Percentiles rank a stretch among this genome's conserved stretches.
Evolutionary conservation across 2,329 filamentous ascomycete genomes (phyloP).

Genomic region (Chrysoporthe austroafricana): DNA sequence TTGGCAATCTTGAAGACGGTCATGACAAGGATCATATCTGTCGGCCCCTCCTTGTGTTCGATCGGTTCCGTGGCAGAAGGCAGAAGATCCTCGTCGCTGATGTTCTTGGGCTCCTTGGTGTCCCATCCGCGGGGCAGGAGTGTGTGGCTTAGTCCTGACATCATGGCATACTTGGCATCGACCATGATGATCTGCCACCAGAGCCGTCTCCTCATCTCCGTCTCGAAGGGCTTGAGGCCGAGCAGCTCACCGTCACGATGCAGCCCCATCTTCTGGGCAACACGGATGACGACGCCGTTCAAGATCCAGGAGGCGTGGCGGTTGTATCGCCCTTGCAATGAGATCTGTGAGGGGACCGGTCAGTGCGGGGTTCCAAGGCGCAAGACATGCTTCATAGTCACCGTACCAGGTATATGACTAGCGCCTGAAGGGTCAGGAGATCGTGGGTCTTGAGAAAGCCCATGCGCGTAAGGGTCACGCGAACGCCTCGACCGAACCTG

Average conservation of each 20-base stretch:
- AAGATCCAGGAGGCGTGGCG: slow-evolving; percentile 64
- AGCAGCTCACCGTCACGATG: slow-evolving; percentile 64
- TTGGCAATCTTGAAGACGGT: slow-evolving; percentile 54
- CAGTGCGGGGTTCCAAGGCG: slow-evolving; percentile 18
- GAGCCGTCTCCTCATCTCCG: slow-evolving; percentile 68
- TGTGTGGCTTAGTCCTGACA: slow-evolving; percentile 60
- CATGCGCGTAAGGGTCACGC: slow-evolving; percentile 52
- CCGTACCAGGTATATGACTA: slow-evolving; percentile 60
- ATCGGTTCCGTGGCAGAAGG: slow-evolving; percentile 56
- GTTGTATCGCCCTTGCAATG: slow-evolving; percentile 61
- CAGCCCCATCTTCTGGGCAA: slow-evolving; percentile 70
- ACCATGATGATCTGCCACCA: slow-evolving; percentile 69
- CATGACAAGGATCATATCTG: slow-evolving; percentile 63
- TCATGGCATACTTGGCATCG: slow-evolving; percentile 60
- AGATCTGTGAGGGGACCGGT: slow-evolving; percentile 45
- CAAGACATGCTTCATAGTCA: slow-evolving; percentile 5
- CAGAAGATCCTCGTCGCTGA: slow-evolving; percentile 63
- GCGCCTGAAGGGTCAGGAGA: slow-evolving; percentile 61
- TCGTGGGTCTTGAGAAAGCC: slow-evolving; percentile 64
- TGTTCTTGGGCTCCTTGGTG: slow-evolving; percentile 58
- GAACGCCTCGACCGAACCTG: slow-evolving; percentile 56
- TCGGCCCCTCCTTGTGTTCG: slow-evolving; percentile 58
- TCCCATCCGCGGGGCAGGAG: slow-evolving; percentile 58
- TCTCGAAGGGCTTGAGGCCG: slow-evolving; percentile 64
- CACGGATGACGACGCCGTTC: slow-evolving; percentile 63